Evolutionary conservation across 163 green algal species (phyloP).

Genomic region (Scenedesmus sp.): DNA sequence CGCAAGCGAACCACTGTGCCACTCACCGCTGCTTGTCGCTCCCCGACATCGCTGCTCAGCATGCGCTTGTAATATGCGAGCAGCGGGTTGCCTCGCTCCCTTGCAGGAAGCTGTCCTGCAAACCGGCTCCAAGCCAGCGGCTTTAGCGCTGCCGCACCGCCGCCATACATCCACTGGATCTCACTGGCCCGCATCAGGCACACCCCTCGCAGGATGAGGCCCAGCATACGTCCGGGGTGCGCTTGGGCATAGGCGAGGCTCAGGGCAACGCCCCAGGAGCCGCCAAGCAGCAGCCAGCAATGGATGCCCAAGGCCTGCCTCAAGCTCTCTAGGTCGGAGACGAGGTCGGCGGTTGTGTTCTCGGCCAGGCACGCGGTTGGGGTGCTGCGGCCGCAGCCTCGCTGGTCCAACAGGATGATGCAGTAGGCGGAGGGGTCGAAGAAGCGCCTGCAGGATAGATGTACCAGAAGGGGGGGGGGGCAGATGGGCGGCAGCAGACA

Average conservation of each 20-base stretch:
- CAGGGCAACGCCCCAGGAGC: slow-evolving; percentile 74
- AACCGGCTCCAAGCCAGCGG: slow-evolving; percentile 66
- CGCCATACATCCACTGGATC: slow-evolving; percentile 74
- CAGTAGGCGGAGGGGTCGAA: slow-evolving; percentile 76
- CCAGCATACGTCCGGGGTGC: slow-evolving; percentile 45
- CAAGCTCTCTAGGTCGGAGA: slow-evolving; percentile 76
- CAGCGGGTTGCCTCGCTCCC: slow-evolving; percentile 59
- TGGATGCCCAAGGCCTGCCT: slow-evolving; percentile 64
- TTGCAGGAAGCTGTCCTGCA: slow-evolving; percentile 41
- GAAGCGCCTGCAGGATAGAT: slow-evolving; percentile 66
- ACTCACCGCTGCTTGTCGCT: slow-evolving; percentile 60
- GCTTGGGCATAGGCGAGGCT: slow-evolving; percentile 67
- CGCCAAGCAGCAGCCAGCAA: slow-evolving; percentile 73
- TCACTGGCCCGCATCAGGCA: slow-evolving; percentile 74
- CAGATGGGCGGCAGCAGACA: background rate
- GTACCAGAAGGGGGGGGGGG: background rate
- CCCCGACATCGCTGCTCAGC: slow-evolving; percentile 38
- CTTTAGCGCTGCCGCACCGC: slow-evolving; percentile 60
- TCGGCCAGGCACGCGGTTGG: slow-evolving; percentile 67
- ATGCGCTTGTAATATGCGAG: slow-evolving; percentile 67
- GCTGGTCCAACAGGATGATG: slow-evolving; percentile 83
- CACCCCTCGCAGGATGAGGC: slow-evolving; percentile 68
- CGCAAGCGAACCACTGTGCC: background rate
- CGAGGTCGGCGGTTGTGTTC: slow-evolving; percentile 76
- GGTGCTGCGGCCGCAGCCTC: slow-evolving; percentile 74